Base-by-base conservation (phyloP, 2,329 filamentous ascomycete species). In the Ilyonectria sp. region DNA sequence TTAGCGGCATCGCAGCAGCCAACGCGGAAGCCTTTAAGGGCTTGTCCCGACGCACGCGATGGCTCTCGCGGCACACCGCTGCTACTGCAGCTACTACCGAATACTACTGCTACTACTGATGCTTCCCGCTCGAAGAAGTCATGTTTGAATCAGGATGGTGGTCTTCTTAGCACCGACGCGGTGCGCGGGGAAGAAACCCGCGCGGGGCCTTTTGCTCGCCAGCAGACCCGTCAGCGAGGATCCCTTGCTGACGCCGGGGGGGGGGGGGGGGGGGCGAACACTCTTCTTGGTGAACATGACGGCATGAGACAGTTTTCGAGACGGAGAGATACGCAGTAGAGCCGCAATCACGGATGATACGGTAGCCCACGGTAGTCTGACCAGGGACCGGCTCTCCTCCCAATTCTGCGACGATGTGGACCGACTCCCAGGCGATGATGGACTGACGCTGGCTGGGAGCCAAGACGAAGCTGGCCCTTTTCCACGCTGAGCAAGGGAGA, bases 21-120 rank as follows among this genome's bases (percentile, higher is more conserved):
- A 58, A 60, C 64, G 50, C 65, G 62, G 57, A 56, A 65, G 66
- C n/a, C 40, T 33, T 70, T 31, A 58, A 50, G 65, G 63, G 52
- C 63, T 58, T 65, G 60, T 70, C 68, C 68, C 65, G 62, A 68
- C 70, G 70, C 73, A 75, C 47, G 61, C 53, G 23, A 23, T 54
- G 57, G 57, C 50, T 62, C 63, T 58, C 58, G 57, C 55, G 55
- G 70, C 73, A 75, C 73, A 75, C 71, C 73, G 73, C 71, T 69
- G 73, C 43, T 64, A 60, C 63, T 63, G 44, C 50, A 71, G 50
- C 68, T 52, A 65, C 70, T 62, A 15, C 50, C 19, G 6, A n/a
- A 21, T 21, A 23, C 49, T 53, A 13, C 29, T 15, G 33, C 9
- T 35, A 35, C 31, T 53, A 37, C 13, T 21, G n/a, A 31, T 53